These are phyloP conservation scores for Skeletonema potamos DNA, from an alignment of 108 stramenopile species.

Conservation along the genomic window DNA sequence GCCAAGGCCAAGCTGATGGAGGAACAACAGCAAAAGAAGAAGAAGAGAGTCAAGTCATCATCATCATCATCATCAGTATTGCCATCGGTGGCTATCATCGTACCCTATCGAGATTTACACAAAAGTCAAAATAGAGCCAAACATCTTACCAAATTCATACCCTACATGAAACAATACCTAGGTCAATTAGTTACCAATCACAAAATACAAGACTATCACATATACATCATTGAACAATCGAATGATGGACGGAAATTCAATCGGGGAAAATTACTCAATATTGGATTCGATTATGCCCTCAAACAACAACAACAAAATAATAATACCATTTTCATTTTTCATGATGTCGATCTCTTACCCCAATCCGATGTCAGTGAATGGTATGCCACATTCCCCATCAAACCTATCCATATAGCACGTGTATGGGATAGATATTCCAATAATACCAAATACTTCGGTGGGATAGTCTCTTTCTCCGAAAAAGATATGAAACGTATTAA, in stretches of 20 bases:
- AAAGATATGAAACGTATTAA: conserved; percentile 91
- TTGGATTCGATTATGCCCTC: conserved; percentile 92
- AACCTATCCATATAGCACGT: conserved; percentile 94
- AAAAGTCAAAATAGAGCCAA: conserved; percentile 85
- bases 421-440: conserved; percentile 97
- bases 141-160: conserved; percentile 87
- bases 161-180: conserved; percentile 92
- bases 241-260: conserved; percentile 97
- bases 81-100: conserved; percentile 88
- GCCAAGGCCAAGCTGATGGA: conserved; percentile 63
- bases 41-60: conserved; percentile 14
- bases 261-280: conserved; percentile 99
- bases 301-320: conserved; percentile 50
- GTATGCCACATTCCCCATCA: conserved; percentile 81
- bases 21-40: conserved; percentile 33
- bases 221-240: conserved; percentile 97
- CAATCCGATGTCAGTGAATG: conserved; percentile 63
- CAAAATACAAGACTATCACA: conserved; percentile 76
- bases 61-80: conserved; percentile 10
- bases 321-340: conserved; percentile 93
- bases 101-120: conserved; percentile 95
- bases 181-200: conserved; percentile 18
- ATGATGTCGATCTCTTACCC: conserved; percentile 98
- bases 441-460: conserved; percentile 98
- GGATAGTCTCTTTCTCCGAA: conserved; percentile 87